Percentiles rank a stretch among this genome's conserved stretches.
Conservation (phyloP, 108 stramenopile genomes). For the Asterionellopsis glacialis region DNA sequence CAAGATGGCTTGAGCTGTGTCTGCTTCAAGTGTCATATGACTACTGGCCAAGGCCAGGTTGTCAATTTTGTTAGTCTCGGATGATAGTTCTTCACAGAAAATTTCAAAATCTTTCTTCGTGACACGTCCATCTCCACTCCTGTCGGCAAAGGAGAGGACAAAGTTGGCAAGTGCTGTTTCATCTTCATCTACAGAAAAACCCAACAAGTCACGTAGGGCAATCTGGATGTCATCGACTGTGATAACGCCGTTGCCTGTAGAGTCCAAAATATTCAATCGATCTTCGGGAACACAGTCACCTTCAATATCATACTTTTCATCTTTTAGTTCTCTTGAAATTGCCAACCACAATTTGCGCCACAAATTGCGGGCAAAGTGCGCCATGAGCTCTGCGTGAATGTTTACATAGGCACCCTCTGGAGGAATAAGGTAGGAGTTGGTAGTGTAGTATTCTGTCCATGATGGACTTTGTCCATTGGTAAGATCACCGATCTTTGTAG, state of each 20-base stretch:
- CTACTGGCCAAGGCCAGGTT: too few relatives aligned
- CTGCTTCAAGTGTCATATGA: too few relatives aligned
- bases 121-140: slow-evolving; percentile 30
- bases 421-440: slow-evolving; percentile 28
- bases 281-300: slow-evolving; percentile 23
- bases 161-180: slow-evolving; percentile 31
- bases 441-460: slow-evolving; percentile 38
- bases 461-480: slow-evolving; percentile 48
- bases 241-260: slow-evolving; percentile 24
- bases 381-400: slow-evolving; percentile 47
- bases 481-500: slow-evolving; percentile 44
- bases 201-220: slow-evolving; percentile 32
- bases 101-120: slow-evolving; percentile 26
- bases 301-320: slow-evolving; percentile 14
- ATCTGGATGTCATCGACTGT: slow-evolving; percentile 38
- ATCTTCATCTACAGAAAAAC: slow-evolving; percentile 27
- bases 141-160: slow-evolving; percentile 40
- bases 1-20: too few relatives aligned
- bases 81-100: slow-evolving; percentile 31
- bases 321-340: slow-evolving; percentile 3
- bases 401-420: slow-evolving; percentile 45
- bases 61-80: too few relatives aligned
- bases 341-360: slow-evolving; percentile 38
- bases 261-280: slow-evolving; percentile 29
- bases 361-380: slow-evolving; percentile 42